phyloP scores from a whole-genome alignment of 2,329 filamentous ascomycete species.

The Lecanicillium sp. region DNA sequence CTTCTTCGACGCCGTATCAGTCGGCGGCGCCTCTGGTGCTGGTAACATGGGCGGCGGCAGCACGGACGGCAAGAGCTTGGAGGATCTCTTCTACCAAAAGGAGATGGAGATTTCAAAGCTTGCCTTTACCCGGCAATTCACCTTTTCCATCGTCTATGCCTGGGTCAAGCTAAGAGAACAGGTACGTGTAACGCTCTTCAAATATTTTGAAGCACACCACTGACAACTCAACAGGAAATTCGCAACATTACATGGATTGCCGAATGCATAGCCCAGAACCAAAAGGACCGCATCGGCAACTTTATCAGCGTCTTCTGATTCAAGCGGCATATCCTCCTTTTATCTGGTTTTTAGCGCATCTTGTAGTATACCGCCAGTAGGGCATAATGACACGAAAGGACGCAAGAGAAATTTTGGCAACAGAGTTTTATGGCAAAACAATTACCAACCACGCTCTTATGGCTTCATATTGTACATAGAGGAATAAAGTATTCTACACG shows the following conservation, averaged over 20 bases:
- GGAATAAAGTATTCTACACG: constrained; percentile 35
- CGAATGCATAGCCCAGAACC: constrained; percentile 98
- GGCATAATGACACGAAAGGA: constrained; percentile 28
- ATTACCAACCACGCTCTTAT: constrained; percentile 6
- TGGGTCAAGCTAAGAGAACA: constrained; percentile 98
- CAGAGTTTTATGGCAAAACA: constrained; percentile 7
- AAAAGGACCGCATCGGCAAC: constrained; percentile 97
- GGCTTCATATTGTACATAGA: constrained; percentile 42
- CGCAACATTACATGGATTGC: constrained; percentile 99
- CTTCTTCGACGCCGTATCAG: constrained; percentile 88
- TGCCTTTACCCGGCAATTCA: constrained; percentile 94
- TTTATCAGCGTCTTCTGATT: constrained; percentile 93
- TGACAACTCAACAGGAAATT: constrained; percentile 66
- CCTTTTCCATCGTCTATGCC: constrained; percentile 87
- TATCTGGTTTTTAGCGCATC: constrained; percentile 18
- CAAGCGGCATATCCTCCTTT: constrained; percentile 11
- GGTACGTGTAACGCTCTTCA: constrained; percentile 45
- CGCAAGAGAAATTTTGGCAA: constrained; percentile 10
- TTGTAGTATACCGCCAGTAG: constrained; percentile 36
- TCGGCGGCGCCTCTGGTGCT: constrained; percentile 62
- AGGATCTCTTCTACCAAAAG: constrained; percentile 98
- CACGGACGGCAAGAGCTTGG: constrained; percentile 78
- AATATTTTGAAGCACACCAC: constrained; percentile 7
- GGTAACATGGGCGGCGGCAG: constrained; percentile 81
- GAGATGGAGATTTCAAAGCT: constrained; percentile 98